These are phyloP conservation scores for Dactylellina leptospora DNA, from an alignment of 2,329 filamentous ascomycete genomes.

Conservation along the genomic window DNA sequence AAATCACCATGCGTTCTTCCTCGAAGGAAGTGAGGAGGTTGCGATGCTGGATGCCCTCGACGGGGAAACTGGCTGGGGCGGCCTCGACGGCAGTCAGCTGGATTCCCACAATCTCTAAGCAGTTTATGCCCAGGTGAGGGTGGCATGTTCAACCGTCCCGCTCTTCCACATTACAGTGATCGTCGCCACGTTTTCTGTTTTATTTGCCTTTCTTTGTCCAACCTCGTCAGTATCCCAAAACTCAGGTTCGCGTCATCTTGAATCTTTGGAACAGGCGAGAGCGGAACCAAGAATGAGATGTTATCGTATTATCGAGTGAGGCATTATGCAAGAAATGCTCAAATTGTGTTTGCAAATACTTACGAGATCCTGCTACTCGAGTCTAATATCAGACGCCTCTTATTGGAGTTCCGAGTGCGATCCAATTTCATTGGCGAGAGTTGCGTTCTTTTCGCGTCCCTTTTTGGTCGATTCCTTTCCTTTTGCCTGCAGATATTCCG, in stretches of 20 bases:
- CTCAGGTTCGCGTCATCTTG: conserved; percentile 42
- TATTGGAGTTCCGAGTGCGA: conserved; percentile 51
- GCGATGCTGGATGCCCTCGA: background rate
- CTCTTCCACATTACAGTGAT: conserved; percentile 27
- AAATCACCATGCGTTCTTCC: conserved; percentile 17
- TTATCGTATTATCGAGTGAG: conserved; percentile 32
- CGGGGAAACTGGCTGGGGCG: background rate
- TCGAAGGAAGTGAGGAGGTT: background rate
- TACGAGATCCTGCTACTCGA: background rate
- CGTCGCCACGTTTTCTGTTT: conserved; percentile 50
- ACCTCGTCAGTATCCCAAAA: conserved; percentile 41
- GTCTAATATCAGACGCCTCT: conserved; percentile 29
- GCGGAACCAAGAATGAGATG: conserved; percentile 19
- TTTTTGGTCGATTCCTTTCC: background rate
- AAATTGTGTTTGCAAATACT: background rate
- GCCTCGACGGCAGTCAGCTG: conserved; percentile 9
- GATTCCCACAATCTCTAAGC: conserved; percentile 20
- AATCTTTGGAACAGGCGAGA: conserved; percentile 30
- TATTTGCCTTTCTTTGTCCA: conserved; percentile 21
- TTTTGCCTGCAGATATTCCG: background rate
- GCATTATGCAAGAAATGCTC: conserved; percentile 47
- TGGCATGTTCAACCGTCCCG: conserved; percentile 34
- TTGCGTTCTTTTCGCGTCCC: conserved; percentile 6
- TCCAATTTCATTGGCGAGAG: conserved; percentile 28
- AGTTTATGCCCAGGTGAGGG: conserved; percentile 32